These are phyloP conservation scores for Alternaria solani DNA, from an alignment of 2,329 filamentous ascomycete species.

Conservation along the genomic window DNA sequence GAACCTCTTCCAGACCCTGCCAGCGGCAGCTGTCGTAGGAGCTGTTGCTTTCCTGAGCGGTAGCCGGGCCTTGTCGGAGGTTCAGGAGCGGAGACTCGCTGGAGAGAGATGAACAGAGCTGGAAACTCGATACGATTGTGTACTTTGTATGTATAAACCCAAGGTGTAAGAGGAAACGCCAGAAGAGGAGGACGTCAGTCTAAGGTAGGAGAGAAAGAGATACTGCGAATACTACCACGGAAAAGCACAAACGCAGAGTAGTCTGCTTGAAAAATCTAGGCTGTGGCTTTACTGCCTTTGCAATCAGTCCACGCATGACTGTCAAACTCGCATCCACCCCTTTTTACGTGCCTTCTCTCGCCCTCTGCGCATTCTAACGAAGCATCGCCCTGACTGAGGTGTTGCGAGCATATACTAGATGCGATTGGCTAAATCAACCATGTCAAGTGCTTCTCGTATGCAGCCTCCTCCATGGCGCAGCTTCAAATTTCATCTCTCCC, in stretches of 20 bases:
- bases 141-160: neutral
- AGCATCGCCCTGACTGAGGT: neutral
- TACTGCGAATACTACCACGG: neutral
- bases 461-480: neutral
- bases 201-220: neutral
- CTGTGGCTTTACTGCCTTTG: neutral
- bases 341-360: neutral
- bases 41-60: constrained; percentile 83
- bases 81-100: constrained; percentile 84
- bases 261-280: neutral
- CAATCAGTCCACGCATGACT: neutral
- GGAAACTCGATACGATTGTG: neutral
- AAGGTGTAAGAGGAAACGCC: neutral
- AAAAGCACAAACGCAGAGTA: neutral
- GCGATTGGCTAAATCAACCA: neutral
- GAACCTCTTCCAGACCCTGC: constrained; percentile 90
- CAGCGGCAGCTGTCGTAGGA: constrained; percentile 72
- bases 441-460: neutral
- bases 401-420: neutral
- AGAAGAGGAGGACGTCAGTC: neutral
- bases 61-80: constrained; percentile 88
- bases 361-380: neutral
- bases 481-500: neutral
- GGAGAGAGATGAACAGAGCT: constrained; percentile 63
- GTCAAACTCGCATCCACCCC: neutral